Base-by-base conservation (phyloP, 306 rosid species). In the Vachellia pachyceras region DNA sequence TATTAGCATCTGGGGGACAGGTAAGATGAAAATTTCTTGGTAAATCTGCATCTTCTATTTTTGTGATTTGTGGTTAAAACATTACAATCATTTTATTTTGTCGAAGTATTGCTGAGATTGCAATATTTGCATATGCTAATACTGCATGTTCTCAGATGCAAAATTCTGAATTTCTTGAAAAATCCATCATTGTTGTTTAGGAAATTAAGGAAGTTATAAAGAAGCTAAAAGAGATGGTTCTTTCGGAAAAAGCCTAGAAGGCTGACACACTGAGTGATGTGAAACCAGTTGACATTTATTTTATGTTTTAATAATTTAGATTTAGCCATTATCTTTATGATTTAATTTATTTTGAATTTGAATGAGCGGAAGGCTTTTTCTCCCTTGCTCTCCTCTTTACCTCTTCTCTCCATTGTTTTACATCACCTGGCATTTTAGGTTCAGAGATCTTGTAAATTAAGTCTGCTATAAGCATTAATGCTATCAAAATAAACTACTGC, bases 1-100 rank as follows among this genome's bases (percentile, higher is more conserved):
- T 95, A 54, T 66, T 93, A 88, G 99, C 99, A 70, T 95, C 99
- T 7, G 97, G 98, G 61, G 99, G 99, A 78, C 99, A 95, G 97
- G 99, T 93, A 84, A 58, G 39, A 49, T 76, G 10, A 54, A 40
- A 22, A 42, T 69, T 36, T 35, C 44, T 52, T 64, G 42, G 39
- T 61, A 49, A 50, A 68, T 45, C 68, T 66, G 18, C 7, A 57
- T 54, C 54, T 47, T 39, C 37, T 54, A 40, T 25, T 20, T n/a
- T n/a, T 54, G 14, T n/a, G 61, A 29, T 40, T 41, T 33, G 67
- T 3, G 39, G 13, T 80, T 55, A 72, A 65, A 52, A 37, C 45
- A 35, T 71, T 45, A 49, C 33, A 18, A 40, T 20, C 13, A 57
- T 79, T 36, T 77, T 65, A 69, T 72, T 37, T 84, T 70, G 63